Conservation (phyloP, 1,284 basidiomycete genomes). For the Ceratobasidium sp. region DNA sequence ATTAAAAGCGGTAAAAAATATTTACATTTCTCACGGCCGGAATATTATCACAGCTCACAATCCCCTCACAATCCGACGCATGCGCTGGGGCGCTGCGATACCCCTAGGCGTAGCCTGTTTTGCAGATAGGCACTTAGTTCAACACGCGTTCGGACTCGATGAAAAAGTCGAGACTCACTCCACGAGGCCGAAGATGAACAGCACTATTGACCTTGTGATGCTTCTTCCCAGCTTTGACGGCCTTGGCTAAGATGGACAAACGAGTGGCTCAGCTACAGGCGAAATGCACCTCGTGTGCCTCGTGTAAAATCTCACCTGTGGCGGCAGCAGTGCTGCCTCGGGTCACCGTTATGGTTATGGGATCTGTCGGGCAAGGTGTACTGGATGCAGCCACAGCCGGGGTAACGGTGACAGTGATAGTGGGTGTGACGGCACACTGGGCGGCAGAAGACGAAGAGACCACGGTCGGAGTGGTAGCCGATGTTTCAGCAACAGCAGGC, state of each 20-base stretch:
- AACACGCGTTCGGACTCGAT: not conserved
- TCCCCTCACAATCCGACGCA: conserved; percentile 18
- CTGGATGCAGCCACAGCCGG: not conserved
- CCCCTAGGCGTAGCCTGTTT: not conserved
- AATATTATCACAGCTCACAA: not conserved
- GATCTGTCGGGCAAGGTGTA: conserved; percentile 24
- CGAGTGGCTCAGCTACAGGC: conserved; percentile 15
- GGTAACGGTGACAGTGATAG: conserved; percentile 16
- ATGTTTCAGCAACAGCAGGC: not conserved
- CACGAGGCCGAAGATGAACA: conserved; percentile 8
- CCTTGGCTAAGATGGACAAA: conserved; percentile 23
- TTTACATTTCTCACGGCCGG: not conserved
- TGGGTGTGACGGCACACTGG: not conserved
- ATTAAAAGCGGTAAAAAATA: not conserved
- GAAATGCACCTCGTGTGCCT: conserved; percentile 28
- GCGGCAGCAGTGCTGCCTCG: conserved; percentile 1
- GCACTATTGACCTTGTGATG: conserved; percentile 6
- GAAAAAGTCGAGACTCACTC: conserved; percentile 14
- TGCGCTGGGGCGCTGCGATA: not conserved
- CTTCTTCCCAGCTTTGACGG: not conserved
- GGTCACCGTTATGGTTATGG: conserved; percentile 5
- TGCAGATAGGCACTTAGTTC: not conserved
- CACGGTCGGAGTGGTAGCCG: not conserved
- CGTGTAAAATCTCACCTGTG: not conserved
- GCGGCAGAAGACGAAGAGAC: conserved; percentile 1